Percentiles rank a stretch among this genome's conserved stretches.
Evolutionary conservation across 345 rosid genomes (phyloP).

Genomic region (Salix koriyanagi): DNA sequence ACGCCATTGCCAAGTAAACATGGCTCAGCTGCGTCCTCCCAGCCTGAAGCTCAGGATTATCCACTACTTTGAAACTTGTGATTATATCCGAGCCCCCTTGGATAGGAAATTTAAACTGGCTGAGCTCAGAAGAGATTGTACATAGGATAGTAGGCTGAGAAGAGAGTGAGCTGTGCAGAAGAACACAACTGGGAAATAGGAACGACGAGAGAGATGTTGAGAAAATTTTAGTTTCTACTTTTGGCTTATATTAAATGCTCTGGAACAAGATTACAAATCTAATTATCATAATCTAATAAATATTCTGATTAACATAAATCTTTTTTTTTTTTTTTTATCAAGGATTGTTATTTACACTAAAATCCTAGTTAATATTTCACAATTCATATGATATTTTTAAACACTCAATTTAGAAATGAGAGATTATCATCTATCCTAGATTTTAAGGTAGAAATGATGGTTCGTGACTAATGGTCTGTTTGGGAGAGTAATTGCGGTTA

Average conservation of each 20-base stretch:
- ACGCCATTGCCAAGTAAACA: slow-evolving; percentile 45
- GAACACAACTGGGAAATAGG: background rate
- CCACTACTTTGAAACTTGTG: slow-evolving; percentile 2
- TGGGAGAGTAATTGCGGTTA: too few species aligned
- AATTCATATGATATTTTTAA: too few species aligned
- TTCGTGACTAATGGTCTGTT: too few species aligned
- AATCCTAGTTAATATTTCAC: too few species aligned
- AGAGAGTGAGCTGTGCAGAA: background rate
- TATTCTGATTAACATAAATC: too few species aligned
- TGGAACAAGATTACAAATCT: too few species aligned
- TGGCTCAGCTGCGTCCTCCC: slow-evolving; percentile 32
- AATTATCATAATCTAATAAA: too few species aligned
- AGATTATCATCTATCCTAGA: too few species aligned
- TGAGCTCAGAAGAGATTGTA: slow-evolving; percentile 10
- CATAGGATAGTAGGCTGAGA: slow-evolving; percentile 7
- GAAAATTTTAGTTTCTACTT: background rate
- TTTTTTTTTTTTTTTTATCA: too few species aligned
- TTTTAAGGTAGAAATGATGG: too few species aligned
- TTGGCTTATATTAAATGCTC: background rate
- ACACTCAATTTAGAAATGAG: too few species aligned
- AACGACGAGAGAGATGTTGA: background rate
- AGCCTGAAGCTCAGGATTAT: slow-evolving; percentile 12
- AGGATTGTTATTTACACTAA: too few species aligned
- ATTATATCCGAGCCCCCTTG: slow-evolving; percentile 1
- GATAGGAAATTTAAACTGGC: background rate